A percentile compares a stretch with the other conserved stretches of the same genome.
phyloP scores from a whole-genome alignment of 441 rosid species.

The Sinapis alba region DNA sequence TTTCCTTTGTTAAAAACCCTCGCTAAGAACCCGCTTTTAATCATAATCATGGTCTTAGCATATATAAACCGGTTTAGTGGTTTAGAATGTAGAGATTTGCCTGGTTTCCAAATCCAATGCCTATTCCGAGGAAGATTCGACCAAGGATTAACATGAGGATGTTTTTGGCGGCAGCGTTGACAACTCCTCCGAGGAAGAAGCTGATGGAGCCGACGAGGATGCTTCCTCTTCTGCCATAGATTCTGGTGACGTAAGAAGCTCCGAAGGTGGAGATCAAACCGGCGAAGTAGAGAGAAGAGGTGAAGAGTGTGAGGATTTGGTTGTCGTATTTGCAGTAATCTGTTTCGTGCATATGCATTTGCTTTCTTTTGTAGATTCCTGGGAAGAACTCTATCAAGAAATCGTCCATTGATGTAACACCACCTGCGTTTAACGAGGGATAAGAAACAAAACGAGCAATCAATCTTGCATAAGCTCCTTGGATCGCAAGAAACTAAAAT shows the following conservation, averaged over 20 bases:
- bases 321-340: slow-evolving; percentile 91
- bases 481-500: background rate
- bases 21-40: too few species aligned
- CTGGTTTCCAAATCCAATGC: slow-evolving; percentile 91
- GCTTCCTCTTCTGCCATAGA: slow-evolving; percentile 63
- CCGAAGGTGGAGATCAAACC: slow-evolving; percentile 76
- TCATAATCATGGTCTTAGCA: too few species aligned
- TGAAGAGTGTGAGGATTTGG: slow-evolving; percentile 80
- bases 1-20: too few species aligned
- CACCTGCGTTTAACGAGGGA: slow-evolving; percentile 51
- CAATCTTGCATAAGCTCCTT: background rate
- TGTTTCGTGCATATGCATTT: slow-evolving; percentile 66
- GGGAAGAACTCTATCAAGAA: slow-evolving; percentile 83
- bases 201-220: slow-evolving; percentile 70
- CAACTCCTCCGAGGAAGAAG: slow-evolving; percentile 73
- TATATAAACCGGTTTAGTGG: background rate
- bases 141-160: slow-evolving; percentile 71
- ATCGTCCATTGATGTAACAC: slow-evolving; percentile 97
- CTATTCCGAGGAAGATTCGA: slow-evolving; percentile 66
- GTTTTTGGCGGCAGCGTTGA: slow-evolving; percentile 74
- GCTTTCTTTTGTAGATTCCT: slow-evolving; percentile 63
- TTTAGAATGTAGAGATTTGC: slow-evolving; percentile 31
- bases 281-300: slow-evolving; percentile 82
- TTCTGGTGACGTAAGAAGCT: slow-evolving; percentile 72
- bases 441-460: background rate